Evolutionary conservation across 2,329 filamentous ascomycete species (phyloP), one percentile per base, ranked within the genome.

Genomic region (Ceratocystis albifundus): DNA sequence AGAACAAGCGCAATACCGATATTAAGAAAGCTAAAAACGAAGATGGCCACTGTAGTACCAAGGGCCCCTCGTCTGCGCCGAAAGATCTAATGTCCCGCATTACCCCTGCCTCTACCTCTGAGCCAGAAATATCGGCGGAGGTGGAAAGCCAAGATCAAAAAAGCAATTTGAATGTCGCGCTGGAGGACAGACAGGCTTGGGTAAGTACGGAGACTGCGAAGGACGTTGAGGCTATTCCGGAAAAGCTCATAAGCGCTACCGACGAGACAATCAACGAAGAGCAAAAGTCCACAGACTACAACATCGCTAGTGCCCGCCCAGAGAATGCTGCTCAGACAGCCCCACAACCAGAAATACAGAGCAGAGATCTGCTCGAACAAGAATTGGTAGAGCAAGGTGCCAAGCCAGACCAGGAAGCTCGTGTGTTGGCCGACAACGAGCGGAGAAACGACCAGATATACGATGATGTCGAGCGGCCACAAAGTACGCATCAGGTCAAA

Each of bases 391-490:
- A 32, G 36, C 17, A 66, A n/a, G 25, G n/a, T 36, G 20, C 15
- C 20, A 25, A 67, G 59, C 4, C 25, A 53, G 12, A 36, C 57
- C 41, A 57, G 41, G 62, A 64, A 36, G 5, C 36, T 48, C 22
- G 41, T 50, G 50, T 45, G 62, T 10, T 44, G 12, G 17, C 62
- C 66, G 25, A 65, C 28, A 22, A 67, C 28, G 46, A 59, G 45
- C 25, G 57, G 63, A 28, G 46, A 57, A 28, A 65, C 41, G 64
- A 68, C 17, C 20, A 62, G 15, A 41, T 62, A 63, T 4, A 68
- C n/a, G 59, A 59, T 25, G 63, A 65, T 17, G 48, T 63, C 59
- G 55, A 68, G n/a, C 15, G 59, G 63, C 12, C 55, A 30, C 57
- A 68, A 48, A 48, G 62, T 41, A 45, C 32, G 30, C 25, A 62